Evolutionary conservation across 805 yeast species (phyloP), one percentile per base, ranked within the genome.

Genomic region (Kuraishia borneana): DNA sequence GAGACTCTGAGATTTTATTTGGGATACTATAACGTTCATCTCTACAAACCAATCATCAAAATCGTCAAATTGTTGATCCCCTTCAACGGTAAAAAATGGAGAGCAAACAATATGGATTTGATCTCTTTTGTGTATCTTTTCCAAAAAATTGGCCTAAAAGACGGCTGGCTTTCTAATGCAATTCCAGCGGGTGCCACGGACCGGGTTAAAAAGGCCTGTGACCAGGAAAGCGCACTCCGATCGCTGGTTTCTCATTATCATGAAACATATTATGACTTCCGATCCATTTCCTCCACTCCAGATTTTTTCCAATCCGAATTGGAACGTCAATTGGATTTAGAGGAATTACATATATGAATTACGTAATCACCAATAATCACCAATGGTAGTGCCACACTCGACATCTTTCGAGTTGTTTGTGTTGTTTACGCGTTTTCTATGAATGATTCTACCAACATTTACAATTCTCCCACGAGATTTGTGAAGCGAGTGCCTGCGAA

Each of bases 71-170:
- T 82, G 41, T 67, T 87, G 33, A 76, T 87, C 2, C 95, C 96
- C 0, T 84, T 80, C 56, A 88, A 84, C 47, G 96, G 96, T 14
- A 76, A 92, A 39, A 87, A 88, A 54, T 89, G 98, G 98, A 77
- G 87, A 45, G 72, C 87, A 10, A 73, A 76, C 41, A 92, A 89
- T 51, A 89, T 92, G 96, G 96, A 88, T 43, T 63, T 92, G 31
- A 83, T 89, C 4, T 84, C 96, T 0, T 77, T 83, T 39, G 87
- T 89, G 2, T 89, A 82, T 47, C 52, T 92, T 19, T 76, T 85
- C 48, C 72, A 83, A 45, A 72, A 75, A 44, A 61, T 87, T 26
- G 73, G 76, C 13, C 54, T 89, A 32, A 68, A 76, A 39, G 98
- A 89, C 50, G 79, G 77, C 40, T 89, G 97, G 97, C 65, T 89